phyloP scores from a whole-genome alignment of 352 stramenopile genomes.

The Plasmopara halstedii region DNA sequence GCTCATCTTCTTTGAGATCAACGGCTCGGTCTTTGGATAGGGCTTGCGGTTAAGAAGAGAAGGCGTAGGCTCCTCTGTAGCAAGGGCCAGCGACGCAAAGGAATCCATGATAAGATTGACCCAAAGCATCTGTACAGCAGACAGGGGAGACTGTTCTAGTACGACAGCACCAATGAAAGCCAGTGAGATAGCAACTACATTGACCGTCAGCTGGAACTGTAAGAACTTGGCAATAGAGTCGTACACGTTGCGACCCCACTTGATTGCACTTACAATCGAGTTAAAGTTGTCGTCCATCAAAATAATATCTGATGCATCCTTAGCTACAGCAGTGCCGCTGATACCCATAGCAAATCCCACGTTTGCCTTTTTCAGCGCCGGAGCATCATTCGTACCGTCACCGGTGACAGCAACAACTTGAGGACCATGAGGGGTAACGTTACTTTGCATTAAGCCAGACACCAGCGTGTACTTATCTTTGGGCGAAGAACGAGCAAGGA shows the following conservation, averaged over 20 bases:
- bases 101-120: slow-evolving; percentile 98
- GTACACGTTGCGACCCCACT: slow-evolving; percentile 95
- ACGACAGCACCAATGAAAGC: slow-evolving; percentile 82
- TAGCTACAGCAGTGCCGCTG: slow-evolving; percentile 89
- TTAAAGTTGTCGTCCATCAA: slow-evolving; percentile 95
- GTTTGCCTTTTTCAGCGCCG: slow-evolving; percentile 92
- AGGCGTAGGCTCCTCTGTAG: slow-evolving; percentile 87
- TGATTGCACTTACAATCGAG: slow-evolving; percentile 93
- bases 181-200: slow-evolving; percentile 87
- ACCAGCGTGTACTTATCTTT: slow-evolving; percentile 69
- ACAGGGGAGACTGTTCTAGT: slow-evolving; percentile 70
- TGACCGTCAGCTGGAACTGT: slow-evolving; percentile 96
- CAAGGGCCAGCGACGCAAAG: slow-evolving; percentile 91
- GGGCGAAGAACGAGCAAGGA: slow-evolving; percentile 51
- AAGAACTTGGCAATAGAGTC: slow-evolving; percentile 97
- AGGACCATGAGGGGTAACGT: slow-evolving; percentile 36
- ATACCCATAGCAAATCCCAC: slow-evolving; percentile 94
- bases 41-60: slow-evolving; percentile 86
- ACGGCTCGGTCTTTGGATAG: slow-evolving; percentile 81
- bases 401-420: slow-evolving; percentile 95
- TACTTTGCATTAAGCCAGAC: slow-evolving; percentile 53
- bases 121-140: slow-evolving; percentile 95
- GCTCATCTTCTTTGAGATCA: slow-evolving; percentile 92
- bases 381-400: slow-evolving; percentile 94
- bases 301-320: slow-evolving; percentile 94